A percentile compares a stretch with the other conserved stretches of the same genome.
Evolutionary conservation across 371 early-diverging fungal genomes (phyloP).

Genomic region (Mortierella sp.): DNA sequence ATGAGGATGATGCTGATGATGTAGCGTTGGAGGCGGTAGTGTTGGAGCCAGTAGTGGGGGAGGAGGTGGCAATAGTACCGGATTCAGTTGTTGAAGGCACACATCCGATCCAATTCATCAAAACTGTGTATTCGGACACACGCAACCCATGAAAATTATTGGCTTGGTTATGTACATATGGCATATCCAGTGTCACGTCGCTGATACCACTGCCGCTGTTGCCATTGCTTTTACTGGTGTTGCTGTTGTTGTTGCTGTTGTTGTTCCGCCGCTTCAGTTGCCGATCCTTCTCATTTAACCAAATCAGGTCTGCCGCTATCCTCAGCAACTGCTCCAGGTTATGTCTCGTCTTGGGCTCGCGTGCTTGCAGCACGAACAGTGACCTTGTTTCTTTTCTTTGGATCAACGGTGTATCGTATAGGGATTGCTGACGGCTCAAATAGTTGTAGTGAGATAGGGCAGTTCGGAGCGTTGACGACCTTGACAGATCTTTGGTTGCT

Average conservation of each 20-base stretch:
- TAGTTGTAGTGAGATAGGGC: conserved; percentile 27
- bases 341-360: conserved; percentile 24
- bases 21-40: too few species aligned
- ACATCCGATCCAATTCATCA: conserved; percentile 53
- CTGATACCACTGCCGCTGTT: neutral
- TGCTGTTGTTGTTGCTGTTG: neutral
- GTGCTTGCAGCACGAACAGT: conserved; percentile 27
- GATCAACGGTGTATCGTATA: conserved; percentile 25
- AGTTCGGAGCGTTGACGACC: neutral
- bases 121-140: conserved; percentile 44
- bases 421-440: conserved; percentile 29
- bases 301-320: conserved; percentile 44
- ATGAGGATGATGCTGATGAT: neutral
- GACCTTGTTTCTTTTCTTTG: conserved; percentile 29
- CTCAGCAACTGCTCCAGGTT: conserved; percentile 34
- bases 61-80: neutral
- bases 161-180: conserved; percentile 10
- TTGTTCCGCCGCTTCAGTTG: neutral
- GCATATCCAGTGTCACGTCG: too few species aligned
- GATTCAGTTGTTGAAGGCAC: neutral
- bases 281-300: conserved; percentile 42
- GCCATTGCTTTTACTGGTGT: neutral
- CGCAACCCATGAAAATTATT: conserved; percentile 42
- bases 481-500: conserved; percentile 1
- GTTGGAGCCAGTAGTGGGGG: too few species aligned